Evolutionary conservation across 1,139 yeast genomes (phyloP).

Genomic region (Spencermartinsiella ligniputridi): DNA sequence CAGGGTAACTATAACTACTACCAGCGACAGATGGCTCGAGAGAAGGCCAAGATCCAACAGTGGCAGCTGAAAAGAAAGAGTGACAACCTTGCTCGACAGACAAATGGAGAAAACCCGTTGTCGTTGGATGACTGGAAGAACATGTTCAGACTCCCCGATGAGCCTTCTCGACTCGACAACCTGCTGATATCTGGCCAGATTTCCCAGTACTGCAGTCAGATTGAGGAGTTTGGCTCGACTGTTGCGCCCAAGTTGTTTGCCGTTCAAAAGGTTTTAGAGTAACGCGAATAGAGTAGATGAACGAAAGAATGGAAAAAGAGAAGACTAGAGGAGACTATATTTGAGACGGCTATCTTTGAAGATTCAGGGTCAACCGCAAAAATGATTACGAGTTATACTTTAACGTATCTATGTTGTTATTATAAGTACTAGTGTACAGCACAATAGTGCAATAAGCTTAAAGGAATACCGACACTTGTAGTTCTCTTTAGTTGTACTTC

Average conservation of each 20-base stretch:
- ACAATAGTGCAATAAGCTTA: too few species aligned
- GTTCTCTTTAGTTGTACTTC: too few species aligned
- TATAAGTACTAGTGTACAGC: too few species aligned
- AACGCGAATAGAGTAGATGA: too few species aligned
- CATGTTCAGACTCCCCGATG: slow-evolving; percentile 63
- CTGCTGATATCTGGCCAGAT: slow-evolving; percentile 67
- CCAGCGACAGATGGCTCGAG: slow-evolving; percentile 73
- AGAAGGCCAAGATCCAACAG: slow-evolving; percentile 62
- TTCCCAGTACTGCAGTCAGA: slow-evolving; percentile 62
- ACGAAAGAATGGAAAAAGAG: too few species aligned
- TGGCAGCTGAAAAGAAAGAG: slow-evolving; percentile 71
- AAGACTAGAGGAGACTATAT: too few species aligned
- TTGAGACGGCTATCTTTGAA: too few species aligned
- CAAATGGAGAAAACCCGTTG: slow-evolving; percentile 51
- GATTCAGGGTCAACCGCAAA: too few species aligned
- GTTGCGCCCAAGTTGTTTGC: slow-evolving; percentile 60
- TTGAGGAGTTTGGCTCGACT: slow-evolving; percentile 57
- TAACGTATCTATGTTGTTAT: too few species aligned
- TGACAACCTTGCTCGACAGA: slow-evolving; percentile 58
- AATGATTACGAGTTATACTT: too few species aligned
- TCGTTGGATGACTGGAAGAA: slow-evolving; percentile 61
- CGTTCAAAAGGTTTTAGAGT: slow-evolving; percentile 38
- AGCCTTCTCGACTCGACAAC: slow-evolving; percentile 74
- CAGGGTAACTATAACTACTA: slow-evolving; percentile 75
- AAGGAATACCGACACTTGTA: too few species aligned